phyloP scores from a whole-genome alignment of 306 rosid genomes.

The Hippophae gyantsensis region DNA sequence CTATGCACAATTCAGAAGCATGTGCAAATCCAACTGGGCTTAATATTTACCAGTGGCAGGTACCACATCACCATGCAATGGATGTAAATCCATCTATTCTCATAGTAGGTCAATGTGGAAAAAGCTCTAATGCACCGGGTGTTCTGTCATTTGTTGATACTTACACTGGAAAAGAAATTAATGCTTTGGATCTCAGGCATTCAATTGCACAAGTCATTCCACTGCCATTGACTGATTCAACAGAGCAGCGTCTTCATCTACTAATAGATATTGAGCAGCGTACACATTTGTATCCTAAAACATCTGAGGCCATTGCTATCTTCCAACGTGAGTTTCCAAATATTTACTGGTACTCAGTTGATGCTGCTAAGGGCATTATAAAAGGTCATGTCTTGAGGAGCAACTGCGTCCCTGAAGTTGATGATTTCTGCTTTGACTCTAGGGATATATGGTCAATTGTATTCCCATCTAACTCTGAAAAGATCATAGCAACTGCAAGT shows the following conservation, averaged over 20 bases:
- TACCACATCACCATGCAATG: constrained; percentile 92
- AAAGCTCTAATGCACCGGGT: constrained; percentile 46
- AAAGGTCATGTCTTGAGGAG: constrained; percentile 80
- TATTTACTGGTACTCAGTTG: constrained; percentile 91
- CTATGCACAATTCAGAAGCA: constrained; percentile 53
- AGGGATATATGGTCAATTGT: constrained; percentile 78
- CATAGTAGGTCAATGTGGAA: constrained; percentile 69
- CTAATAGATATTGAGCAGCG: constrained; percentile 48
- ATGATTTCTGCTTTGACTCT: constrained; percentile 69
- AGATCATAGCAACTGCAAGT: constrained; percentile 61
- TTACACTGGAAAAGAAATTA: constrained; percentile 63
- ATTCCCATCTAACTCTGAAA: constrained; percentile 89
- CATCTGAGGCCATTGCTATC: constrained; percentile 63
- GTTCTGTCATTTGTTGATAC: constrained; percentile 79
- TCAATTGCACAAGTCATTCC: constrained; percentile 70
- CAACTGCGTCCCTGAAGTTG: constrained; percentile 43
- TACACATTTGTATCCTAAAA: constrained; percentile 75
- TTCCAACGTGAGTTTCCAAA: constrained; percentile 65
- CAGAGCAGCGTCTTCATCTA: constrained; percentile 85
- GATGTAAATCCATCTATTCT: constrained; percentile 88
- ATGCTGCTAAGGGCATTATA: constrained; percentile 56
- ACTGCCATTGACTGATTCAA: constrained; percentile 72
- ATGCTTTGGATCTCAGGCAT: constrained; percentile 44
- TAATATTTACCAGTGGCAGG: constrained; percentile 91
- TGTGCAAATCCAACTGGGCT: constrained; percentile 63